These are phyloP conservation scores for Orychophragmus violaceus DNA, from an alignment of 345 rosid species.

Conservation along the genomic window DNA sequence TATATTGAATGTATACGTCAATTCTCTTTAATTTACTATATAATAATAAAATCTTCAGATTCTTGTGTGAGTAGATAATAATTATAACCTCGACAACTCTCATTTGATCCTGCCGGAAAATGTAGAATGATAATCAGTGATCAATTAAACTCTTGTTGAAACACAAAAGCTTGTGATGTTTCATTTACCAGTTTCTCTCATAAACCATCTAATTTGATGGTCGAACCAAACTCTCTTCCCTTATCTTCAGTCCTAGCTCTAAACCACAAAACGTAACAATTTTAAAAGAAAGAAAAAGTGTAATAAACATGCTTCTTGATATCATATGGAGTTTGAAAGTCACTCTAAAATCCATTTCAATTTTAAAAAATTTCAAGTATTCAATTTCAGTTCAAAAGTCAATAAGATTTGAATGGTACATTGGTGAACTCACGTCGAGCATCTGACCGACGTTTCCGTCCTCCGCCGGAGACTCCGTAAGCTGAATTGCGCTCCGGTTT, in stretches of 20 bases:
- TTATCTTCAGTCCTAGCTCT: constrained; percentile 89
- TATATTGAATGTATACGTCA: too few species aligned
- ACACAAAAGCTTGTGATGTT: not conserved
- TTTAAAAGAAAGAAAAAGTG: too few species aligned
- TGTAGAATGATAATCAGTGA: not conserved
- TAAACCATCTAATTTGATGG: constrained; percentile 65
- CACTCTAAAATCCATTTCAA: not conserved
- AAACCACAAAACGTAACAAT: constrained; percentile 4
- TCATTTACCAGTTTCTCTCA: constrained; percentile 80
- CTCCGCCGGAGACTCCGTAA: constrained; percentile 72
- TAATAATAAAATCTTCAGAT: too few species aligned
- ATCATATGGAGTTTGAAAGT: not conserved
- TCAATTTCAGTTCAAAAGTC: too few species aligned
- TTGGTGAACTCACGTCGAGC: constrained; percentile 49
- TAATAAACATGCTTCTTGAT: not conserved
- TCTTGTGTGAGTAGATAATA: too few species aligned
- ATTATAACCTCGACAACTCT: constrained; percentile 69
- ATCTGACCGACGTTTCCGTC: constrained; percentile 94
- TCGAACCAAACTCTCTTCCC: constrained; percentile 71
- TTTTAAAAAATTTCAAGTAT: too few species aligned
- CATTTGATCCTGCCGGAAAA: constrained; percentile 52
- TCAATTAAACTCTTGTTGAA: not conserved
- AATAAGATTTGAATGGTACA: not conserved
- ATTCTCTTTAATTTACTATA: too few species aligned
- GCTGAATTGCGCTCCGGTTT: constrained; percentile 79